Conservation (phyloP, 371 early-diverging fungal species). For the Mucor racemosus region DNA sequence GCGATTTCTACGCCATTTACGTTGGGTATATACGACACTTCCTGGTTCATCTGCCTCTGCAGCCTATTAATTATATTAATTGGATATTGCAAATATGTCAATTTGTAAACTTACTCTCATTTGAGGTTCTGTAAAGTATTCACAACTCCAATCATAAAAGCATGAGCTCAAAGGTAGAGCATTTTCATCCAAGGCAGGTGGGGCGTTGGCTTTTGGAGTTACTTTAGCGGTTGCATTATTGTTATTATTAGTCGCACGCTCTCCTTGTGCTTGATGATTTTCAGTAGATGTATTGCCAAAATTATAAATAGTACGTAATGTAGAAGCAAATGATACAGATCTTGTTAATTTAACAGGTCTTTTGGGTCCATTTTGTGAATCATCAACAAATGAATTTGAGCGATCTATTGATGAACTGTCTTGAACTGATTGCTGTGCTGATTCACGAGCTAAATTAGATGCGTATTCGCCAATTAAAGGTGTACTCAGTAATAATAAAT, state of each 20-base stretch:
- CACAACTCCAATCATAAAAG: slow-evolving; percentile 87
- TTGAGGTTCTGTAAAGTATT: slow-evolving; percentile 91
- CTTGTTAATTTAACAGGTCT: slow-evolving; percentile 47
- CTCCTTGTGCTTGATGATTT: background rate
- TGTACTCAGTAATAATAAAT: slow-evolving; percentile 51
- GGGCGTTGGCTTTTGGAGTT: background rate
- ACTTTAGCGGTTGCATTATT: background rate
- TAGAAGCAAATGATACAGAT: slow-evolving; percentile 56
- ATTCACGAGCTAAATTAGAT: slow-evolving; percentile 38
- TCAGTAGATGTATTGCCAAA: slow-evolving; percentile 37
- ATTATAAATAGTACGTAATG: slow-evolving; percentile 54
- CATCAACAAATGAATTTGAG: background rate
- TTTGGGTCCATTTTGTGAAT: background rate
- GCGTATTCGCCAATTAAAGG: slow-evolving; percentile 47
- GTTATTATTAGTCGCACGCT: background rate
- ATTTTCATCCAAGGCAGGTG: slow-evolving; percentile 21
- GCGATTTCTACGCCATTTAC: slow-evolving; percentile 77
- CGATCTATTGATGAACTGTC: slow-evolving; percentile 12
- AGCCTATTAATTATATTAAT: slow-evolving; percentile 46
- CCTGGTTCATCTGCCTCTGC: slow-evolving; percentile 87
- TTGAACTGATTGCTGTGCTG: slow-evolving; percentile 25
- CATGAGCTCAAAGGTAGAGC: slow-evolving; percentile 59
- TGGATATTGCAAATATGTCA: no score
- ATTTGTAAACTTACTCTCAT: slow-evolving; percentile 62
- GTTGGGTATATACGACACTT: slow-evolving; percentile 77